Conservation (phyloP, 2,329 filamentous ascomycete species). For the Fusarium oxysporum region DNA sequence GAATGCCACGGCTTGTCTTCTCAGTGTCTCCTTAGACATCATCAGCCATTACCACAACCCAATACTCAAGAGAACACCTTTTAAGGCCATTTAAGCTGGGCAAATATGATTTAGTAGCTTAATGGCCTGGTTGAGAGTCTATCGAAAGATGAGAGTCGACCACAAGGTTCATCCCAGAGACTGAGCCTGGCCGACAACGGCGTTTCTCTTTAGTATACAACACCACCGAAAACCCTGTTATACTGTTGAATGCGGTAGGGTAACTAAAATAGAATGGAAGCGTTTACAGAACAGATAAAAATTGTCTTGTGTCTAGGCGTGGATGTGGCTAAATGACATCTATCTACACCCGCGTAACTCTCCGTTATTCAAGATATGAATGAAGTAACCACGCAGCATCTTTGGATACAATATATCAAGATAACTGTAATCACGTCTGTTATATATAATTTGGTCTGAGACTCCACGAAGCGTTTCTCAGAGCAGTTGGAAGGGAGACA, state of each 20-base stretch:
- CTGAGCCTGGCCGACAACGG: neutral
- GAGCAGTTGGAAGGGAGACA: neutral
- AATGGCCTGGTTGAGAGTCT: too few species aligned
- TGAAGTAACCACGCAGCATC: neutral
- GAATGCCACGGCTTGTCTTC: neutral
- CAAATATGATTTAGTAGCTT: rapidly evolving
- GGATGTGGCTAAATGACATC: neutral
- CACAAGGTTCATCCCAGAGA: neutral
- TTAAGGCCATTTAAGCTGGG: neutral
- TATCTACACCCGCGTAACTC: neutral
- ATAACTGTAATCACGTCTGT: neutral
- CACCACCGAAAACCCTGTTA: neutral
- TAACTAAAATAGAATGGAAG: too few species aligned
- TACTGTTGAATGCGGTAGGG: neutral
- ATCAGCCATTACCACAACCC: neutral
- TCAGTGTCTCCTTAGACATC: too few species aligned
- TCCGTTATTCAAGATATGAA: too few species aligned
- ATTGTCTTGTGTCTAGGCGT: neutral
- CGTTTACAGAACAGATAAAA: too few species aligned
- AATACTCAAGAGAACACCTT: neutral
- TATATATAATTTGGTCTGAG: neutral
- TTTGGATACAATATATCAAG: neutral
- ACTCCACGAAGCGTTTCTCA: neutral
- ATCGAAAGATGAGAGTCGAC: too few species aligned
- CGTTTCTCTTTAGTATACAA: neutral